Evolutionary conservation across 139 green algal genomes (phyloP), one percentile per base, ranked within the genome.

Genomic region (Desmodesmus armatus): DNA sequence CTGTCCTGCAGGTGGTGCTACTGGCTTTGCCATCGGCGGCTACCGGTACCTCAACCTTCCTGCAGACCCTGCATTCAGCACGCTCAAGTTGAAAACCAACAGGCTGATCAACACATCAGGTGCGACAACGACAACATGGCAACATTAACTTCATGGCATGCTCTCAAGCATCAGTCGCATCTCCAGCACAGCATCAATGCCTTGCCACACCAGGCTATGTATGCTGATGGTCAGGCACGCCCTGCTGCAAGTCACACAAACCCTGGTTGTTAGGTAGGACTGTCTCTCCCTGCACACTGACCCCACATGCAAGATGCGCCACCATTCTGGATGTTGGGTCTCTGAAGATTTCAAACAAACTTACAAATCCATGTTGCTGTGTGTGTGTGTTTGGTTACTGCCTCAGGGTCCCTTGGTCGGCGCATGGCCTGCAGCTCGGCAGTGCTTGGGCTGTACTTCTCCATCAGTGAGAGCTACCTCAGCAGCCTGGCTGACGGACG

Each of bases 371-470:
- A n/a, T 25, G 60, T 31, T 41, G 74, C 49, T 35, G 44, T 65
- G 1, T 69, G 60, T 37, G 17, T 37, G 1, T 3, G 25, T 44
- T n/a, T n/a, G n/a, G n/a, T n/a, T n/a, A n/a, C n/a, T n/a, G n/a
- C n/a, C n/a, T 6, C 85, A 91, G 90, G 88, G 19, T 88, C 74
- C 31, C 82, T 88, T 21, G 90, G 87, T 6, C 60, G 85, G 35
- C 85, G 77, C 23, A 90, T 90, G 67, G 94, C 91, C 47, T 96
- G 97, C 85, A 86, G 92, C 37, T 82, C 93, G 29, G 95, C 95
- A 33, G 92, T 96, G 49, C 75, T 98, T 5, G 95, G 95, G 43
- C 86, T 98, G 31, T 93, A 94, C 82, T 98, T 96, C 84, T 87
- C 93, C 0, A 79, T 73, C 23, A 87, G 84, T 3, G 95, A 98